phyloP scores from a whole-genome alignment of 2,329 filamentous ascomycete species.

The Aspergillus candidus region DNA sequence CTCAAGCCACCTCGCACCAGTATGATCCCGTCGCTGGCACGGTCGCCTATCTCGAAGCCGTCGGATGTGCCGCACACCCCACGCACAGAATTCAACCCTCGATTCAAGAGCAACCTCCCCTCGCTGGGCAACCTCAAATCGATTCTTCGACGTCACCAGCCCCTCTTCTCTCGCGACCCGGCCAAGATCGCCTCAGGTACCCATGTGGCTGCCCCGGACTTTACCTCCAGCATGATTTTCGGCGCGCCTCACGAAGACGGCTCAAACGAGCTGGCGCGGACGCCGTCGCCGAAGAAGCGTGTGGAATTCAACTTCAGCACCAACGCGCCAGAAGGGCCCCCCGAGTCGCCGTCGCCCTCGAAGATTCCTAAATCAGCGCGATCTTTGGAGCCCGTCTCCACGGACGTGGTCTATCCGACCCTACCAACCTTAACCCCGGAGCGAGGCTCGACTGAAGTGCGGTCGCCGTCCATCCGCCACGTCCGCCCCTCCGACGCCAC shows the following conservation, averaged over 20 bases:
- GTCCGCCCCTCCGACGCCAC: constrained; percentile 31
- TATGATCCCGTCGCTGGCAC: constrained; percentile 49
- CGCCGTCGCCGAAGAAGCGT: constrained; percentile 68
- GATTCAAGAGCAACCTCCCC: constrained; percentile 41
- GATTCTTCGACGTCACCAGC: constrained; percentile 55
- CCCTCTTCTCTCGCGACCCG: constrained; percentile 56
- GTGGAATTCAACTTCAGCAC: constrained; percentile 75
- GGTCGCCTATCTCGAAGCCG: constrained; percentile 50
- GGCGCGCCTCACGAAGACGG: constrained; percentile 21
- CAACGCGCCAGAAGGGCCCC: constrained; percentile 37
- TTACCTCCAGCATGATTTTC: constrained; percentile 48
- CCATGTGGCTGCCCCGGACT: constrained; percentile 40
- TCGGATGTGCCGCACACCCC: constrained; percentile 40
- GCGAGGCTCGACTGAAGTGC: constrained; percentile 13
- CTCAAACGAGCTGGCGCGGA: constrained; percentile 43
- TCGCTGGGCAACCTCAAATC: constrained; percentile 53
- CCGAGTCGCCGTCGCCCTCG: constrained; percentile 38
- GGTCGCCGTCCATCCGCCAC: constrained; percentile 36
- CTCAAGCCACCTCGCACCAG: constrained; percentile 50
- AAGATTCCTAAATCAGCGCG: constrained; percentile 26
- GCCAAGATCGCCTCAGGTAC: constrained; percentile 56
- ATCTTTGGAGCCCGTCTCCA: constrained; percentile 17
- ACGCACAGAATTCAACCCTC: constrained; percentile 43
- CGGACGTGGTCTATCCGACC: constrained; percentile 31
- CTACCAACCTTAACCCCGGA: constrained; percentile 36